These are phyloP conservation scores for Fusarium sp. DNA, from an alignment of 2,329 filamentous ascomycete species.

Conservation along the genomic window DNA sequence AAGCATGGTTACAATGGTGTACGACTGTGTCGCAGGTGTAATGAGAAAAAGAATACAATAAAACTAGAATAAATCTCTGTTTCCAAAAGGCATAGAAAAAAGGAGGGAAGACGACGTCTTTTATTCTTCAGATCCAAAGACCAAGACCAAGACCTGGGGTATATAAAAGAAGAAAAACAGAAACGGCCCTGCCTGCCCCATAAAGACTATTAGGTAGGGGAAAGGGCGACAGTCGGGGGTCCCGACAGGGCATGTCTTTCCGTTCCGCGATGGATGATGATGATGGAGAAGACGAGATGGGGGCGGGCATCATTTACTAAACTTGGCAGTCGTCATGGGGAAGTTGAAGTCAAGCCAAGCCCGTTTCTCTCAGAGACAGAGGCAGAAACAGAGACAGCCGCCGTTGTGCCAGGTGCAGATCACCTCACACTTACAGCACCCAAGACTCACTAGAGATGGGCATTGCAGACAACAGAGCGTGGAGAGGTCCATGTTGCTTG, in stretches of 20 bases:
- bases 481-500: slow-evolving; percentile 20
- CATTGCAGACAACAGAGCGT: neutral
- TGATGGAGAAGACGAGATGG: slow-evolving; percentile 10
- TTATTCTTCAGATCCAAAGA: slow-evolving; percentile 23
- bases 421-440: neutral
- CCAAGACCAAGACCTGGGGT: slow-evolving; percentile 1
- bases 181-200: slow-evolving; percentile 15
- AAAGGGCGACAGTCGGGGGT: slow-evolving; percentile 14
- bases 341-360: slow-evolving; percentile 7
- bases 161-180: neutral
- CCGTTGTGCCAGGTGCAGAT: slow-evolving; percentile 22
- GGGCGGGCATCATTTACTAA: slow-evolving; percentile 18
- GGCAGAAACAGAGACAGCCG: neutral
- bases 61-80: slow-evolving; percentile 18
- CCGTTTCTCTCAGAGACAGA: neutral
- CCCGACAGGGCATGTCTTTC: slow-evolving; percentile 12
- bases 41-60: neutral
- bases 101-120: slow-evolving; percentile 31
- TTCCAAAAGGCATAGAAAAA: slow-evolving; percentile 2
- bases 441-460: neutral
- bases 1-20: slow-evolving; percentile 33
- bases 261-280: slow-evolving; percentile 1
- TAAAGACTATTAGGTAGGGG: neutral
- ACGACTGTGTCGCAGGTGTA: slow-evolving; percentile 21
- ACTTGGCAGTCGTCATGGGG: slow-evolving; percentile 47